Evolutionary conservation across 2,329 filamentous ascomycete species (phyloP).

Genomic region (Penicillium psychrosexuale): DNA sequence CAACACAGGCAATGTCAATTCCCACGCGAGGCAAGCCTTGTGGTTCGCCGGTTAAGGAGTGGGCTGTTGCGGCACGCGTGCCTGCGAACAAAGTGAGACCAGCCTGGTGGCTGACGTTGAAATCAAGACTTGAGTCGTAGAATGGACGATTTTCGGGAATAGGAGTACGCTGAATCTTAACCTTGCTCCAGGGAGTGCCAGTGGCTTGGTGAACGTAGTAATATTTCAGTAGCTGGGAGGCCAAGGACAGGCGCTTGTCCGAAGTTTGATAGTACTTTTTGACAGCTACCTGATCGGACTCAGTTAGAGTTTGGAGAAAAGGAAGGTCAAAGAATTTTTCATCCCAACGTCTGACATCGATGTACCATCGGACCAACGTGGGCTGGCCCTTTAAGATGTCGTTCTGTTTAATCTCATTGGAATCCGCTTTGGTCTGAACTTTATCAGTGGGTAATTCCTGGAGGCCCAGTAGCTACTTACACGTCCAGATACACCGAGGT

Average conservation of each 20-base stretch:
- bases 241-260: constrained; percentile 61
- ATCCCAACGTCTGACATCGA: constrained; percentile 40
- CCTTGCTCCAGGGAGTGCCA: constrained; percentile 56
- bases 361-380: constrained; percentile 43
- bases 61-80: constrained; percentile 27
- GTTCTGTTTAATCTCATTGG: constrained; percentile 13
- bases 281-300: constrained; percentile 51
- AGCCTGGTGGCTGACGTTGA: constrained; percentile 65
- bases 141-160: constrained; percentile 51
- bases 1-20: constrained; percentile 61
- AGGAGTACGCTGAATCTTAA: constrained; percentile 53
- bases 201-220: constrained; percentile 56
- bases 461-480: not conserved
- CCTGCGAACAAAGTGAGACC: constrained; percentile 60
- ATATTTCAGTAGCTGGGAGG: constrained; percentile 60
- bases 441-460: not conserved
- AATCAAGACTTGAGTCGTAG: constrained; percentile 50
- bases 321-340: constrained; percentile 33
- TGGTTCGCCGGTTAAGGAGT: not conserved
- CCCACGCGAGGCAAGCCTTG: constrained; percentile 46
- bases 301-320: constrained; percentile 40
- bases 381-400: constrained; percentile 12
- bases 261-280: constrained; percentile 51
- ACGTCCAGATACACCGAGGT: not conserved
- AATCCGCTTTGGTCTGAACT: constrained; percentile 10